Conservation (phyloP, 2,329 filamentous ascomycete genomes). For the Nigrograna mackinnonii region DNA sequence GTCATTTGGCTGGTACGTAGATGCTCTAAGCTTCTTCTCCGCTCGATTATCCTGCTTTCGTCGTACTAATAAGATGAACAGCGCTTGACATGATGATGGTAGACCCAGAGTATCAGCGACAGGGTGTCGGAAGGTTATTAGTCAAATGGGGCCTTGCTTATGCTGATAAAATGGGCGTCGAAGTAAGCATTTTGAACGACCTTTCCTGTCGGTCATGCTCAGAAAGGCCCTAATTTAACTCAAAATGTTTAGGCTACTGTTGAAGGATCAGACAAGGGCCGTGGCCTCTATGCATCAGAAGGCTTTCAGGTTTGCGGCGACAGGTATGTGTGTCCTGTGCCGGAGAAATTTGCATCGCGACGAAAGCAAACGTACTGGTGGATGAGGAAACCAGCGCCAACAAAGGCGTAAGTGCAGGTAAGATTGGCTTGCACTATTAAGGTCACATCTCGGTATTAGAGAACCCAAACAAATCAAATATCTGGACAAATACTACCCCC, state of each 20-base stretch:
- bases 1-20: constrained; percentile 9
- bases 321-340: constrained; percentile 3
- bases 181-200: constrained; percentile 5
- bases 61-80: too few species aligned
- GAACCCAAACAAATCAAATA: too few species aligned
- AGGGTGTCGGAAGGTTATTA: constrained; percentile 35
- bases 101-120: constrained; percentile 35
- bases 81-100: constrained; percentile 27
- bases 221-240: background rate
- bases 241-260: constrained; percentile 4
- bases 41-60: background rate
- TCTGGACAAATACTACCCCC: too few species aligned
- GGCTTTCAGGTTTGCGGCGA: constrained; percentile 2
- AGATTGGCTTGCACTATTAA: too few species aligned
- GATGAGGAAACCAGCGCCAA: background rate
- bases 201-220: background rate
- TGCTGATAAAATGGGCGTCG: constrained; percentile 29
- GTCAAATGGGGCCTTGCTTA: constrained; percentile 34
- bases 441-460: too few species aligned
- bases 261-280: constrained; percentile 5
- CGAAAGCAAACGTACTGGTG: constrained; percentile 5
- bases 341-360: constrained; percentile 2
- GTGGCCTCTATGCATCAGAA: constrained; percentile 3
- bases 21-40: too few species aligned
- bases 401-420: too few species aligned